phyloP scores from a whole-genome alignment of 345 rosid species.

The Durio zibethinus region DNA sequence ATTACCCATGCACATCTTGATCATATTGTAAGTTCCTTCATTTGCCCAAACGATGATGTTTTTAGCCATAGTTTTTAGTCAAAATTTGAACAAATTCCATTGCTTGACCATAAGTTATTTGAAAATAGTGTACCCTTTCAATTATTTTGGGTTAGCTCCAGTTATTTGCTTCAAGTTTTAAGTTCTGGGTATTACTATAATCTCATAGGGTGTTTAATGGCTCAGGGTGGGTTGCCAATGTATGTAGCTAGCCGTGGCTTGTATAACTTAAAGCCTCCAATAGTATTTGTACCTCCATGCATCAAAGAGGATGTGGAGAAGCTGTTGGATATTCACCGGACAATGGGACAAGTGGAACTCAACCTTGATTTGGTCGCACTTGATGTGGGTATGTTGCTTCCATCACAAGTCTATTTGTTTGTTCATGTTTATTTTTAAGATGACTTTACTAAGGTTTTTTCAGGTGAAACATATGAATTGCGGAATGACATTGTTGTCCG shows the following conservation, averaged over 20 bases:
- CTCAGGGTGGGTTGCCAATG: constrained; percentile 85
- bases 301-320: constrained; percentile 81
- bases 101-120: background rate
- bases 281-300: constrained; percentile 73
- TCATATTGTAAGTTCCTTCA: constrained; percentile 58
- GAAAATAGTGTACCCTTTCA: background rate
- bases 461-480: constrained; percentile 91
- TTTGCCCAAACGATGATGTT: background rate
- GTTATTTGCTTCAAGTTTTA: background rate
- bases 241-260: constrained; percentile 81
- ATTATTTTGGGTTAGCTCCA: background rate
- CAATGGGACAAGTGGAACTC: constrained; percentile 83
- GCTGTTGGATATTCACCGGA: constrained; percentile 67
- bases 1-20: constrained; percentile 95
- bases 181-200: background rate
- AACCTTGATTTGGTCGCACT: constrained; percentile 68
- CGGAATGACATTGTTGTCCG: constrained; percentile 76
- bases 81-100: background rate
- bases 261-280: constrained; percentile 86
- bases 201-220: background rate
- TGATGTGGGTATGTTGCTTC: constrained; percentile 53
- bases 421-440: background rate
- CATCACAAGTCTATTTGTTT: constrained; percentile 1
- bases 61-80: background rate
- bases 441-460: constrained; percentile 19